Conservation (phyloP, 345 rosid genomes). For the Reutealis trisperma region DNA sequence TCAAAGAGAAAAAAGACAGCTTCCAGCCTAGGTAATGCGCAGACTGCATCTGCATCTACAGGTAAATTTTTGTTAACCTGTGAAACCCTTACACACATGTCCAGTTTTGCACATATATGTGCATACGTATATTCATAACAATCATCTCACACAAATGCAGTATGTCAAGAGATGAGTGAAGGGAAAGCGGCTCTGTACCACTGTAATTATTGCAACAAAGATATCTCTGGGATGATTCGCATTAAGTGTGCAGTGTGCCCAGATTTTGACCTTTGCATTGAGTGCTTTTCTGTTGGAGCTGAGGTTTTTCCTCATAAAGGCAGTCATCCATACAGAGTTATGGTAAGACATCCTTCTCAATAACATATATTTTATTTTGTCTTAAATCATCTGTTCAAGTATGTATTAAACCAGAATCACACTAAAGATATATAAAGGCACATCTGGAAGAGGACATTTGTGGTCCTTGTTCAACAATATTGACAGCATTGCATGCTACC, state of each 20-base stretch:
- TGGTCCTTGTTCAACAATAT: not conserved
- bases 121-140: not conserved
- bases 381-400: not conserved
- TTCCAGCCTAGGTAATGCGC: conserved; percentile 46
- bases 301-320: conserved; percentile 72
- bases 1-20: conserved; percentile 61
- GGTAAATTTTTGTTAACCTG: conserved; percentile 27
- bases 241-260: conserved; percentile 80
- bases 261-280: conserved; percentile 93
- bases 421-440: not conserved
- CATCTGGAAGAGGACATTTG: not conserved
- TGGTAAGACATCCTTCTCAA: conserved; percentile 45
- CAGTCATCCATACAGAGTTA: conserved; percentile 79
- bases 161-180: conserved; percentile 44
- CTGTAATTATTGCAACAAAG: conserved; percentile 90
- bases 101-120: not conserved
- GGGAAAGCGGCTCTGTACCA: conserved; percentile 66
- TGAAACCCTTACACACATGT: not conserved
- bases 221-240: conserved; percentile 80
- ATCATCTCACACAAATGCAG: conserved; percentile 26
- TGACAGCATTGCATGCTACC: not conserved
- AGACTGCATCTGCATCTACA: conserved; percentile 37
- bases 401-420: not conserved
- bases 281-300: conserved; percentile 88
- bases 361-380: not conserved